Evolutionary conservation across 2,329 filamentous ascomycete genomes (phyloP).

Genomic region (Polytolypa hystricis): DNA sequence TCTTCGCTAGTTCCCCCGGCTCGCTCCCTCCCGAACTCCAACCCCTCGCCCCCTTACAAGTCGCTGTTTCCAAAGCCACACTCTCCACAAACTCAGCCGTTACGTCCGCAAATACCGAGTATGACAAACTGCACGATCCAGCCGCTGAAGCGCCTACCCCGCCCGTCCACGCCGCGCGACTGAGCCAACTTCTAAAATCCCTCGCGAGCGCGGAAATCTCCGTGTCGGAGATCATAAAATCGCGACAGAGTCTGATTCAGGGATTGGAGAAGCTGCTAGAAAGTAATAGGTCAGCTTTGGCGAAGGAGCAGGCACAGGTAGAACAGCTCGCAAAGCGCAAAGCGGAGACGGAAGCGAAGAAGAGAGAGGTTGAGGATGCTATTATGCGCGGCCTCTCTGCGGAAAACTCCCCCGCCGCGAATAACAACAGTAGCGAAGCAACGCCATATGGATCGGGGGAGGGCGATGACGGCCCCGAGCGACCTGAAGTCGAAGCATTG

Average conservation of each 20-base stretch:
- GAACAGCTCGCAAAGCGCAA: slow-evolving; percentile 56
- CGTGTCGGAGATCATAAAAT: slow-evolving; percentile 79
- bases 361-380: slow-evolving; percentile 76
- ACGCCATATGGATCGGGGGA: slow-evolving; percentile 10
- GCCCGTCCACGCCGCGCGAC: slow-evolving; percentile 80
- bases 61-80: slow-evolving; percentile 61
- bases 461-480: slow-evolving; percentile 47
- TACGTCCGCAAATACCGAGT: slow-evolving; percentile 66
- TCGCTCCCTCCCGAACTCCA: slow-evolving; percentile 65
- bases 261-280: slow-evolving; percentile 75
- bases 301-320: slow-evolving; percentile 57
- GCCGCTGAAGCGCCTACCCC: slow-evolving; percentile 59
- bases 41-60: slow-evolving; percentile 62
- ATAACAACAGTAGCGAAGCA: slow-evolving; percentile 22
- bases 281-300: slow-evolving; percentile 57
- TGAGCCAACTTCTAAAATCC: slow-evolving; percentile 81
- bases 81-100: slow-evolving; percentile 56
- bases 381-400: slow-evolving; percentile 76
- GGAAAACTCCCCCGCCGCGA: slow-evolving; percentile 41
- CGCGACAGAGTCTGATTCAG: slow-evolving; percentile 63
- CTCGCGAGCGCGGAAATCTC: slow-evolving; percentile 81
- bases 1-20: slow-evolving; percentile 51
- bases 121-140: slow-evolving; percentile 69
- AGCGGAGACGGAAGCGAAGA: slow-evolving; percentile 64
- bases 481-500: slow-evolving; percentile 74